Evolutionary conservation across 331 rosid species (phyloP), one percentile per base, ranked within the genome.

Genomic region (Malus hybrid): DNA sequence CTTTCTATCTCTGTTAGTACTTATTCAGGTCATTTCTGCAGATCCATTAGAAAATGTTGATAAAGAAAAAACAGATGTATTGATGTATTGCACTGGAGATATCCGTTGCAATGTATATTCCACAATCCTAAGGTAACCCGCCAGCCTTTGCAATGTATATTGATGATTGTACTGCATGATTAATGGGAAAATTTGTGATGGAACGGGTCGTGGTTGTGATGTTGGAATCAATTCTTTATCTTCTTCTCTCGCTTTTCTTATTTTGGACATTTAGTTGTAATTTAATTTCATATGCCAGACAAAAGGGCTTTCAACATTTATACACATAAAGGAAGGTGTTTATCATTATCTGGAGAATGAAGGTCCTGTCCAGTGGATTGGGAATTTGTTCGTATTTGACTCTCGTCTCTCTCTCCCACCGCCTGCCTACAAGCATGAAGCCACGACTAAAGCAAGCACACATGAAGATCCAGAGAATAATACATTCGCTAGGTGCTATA

Each of bases 31-130:
- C 20, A 71, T 74, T 81, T 84, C 86, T 73, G 89, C 96, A 75
- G 99, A 92, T 78, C 99, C 99, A 10, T 83, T 94, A 77, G 86
- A 86, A 74, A 85, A 83, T 79, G 85, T 86, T 28, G 92, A 90
- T 81, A 89, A 86, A 82, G 88, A 83, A 61, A 88, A 91, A 50
- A 57, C 93, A n/a, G 84, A 85, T 76, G 83, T 92, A 85, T 80
- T 92, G 86, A 92, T 94, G 99, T 94, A 94, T 85, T 94, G 97
- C 82, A 94, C 99, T 7, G 97, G 99, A 61, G 99, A 96, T 65
- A 94, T 92, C 67, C 96, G 93, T 22, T 94, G 99, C 59, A 92
- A 92, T 65, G 95, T 92, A 60, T 94, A 90, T 82, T 92, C 99
- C 42, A 84, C 97, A 50, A 90, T 90, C 54, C 83, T 94, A 67